Conservation (phyloP, 495 filamentous ascomycete genomes). For the Mytilinidion resinicola region DNA sequence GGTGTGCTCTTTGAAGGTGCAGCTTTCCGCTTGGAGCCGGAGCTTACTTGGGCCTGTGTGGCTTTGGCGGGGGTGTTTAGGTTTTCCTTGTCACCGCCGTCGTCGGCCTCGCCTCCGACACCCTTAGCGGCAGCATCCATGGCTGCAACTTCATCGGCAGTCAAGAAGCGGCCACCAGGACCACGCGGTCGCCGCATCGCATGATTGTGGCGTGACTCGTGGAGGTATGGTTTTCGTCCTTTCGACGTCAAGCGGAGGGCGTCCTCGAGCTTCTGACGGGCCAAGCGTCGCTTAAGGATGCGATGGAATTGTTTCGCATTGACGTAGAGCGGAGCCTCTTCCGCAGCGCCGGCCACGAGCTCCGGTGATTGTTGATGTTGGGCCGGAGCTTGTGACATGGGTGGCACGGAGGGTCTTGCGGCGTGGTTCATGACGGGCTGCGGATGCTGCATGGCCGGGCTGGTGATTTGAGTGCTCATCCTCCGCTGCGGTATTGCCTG, state of each 20-base stretch:
- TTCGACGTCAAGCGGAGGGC: conserved; percentile 85
- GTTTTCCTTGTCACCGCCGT: conserved; percentile 33
- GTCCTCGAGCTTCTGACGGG: conserved; percentile 89
- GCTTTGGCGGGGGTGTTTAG: conserved; percentile 23
- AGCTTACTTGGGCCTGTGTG: conserved; percentile 39
- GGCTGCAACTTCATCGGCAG: conserved; percentile 91
- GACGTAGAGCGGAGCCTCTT: conserved; percentile 94
- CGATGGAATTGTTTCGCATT: conserved; percentile 99
- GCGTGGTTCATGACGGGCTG: conserved; percentile 54
- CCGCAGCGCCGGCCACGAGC: conserved; percentile 59
- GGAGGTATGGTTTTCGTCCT: conserved; percentile 92
- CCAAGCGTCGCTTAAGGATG: conserved; percentile 88
- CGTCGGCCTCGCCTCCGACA: conserved; percentile 36
- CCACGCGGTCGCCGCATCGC: conserved; percentile 94
- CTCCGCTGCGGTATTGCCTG: conserved; percentile 43
- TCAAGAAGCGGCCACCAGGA: conserved; percentile 94
- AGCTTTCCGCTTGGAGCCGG: conserved; percentile 37
- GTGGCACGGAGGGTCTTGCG: conserved; percentile 22
- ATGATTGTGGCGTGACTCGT: conserved; percentile 98
- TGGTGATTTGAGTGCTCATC: conserved; percentile 55
- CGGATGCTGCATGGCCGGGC: conserved; percentile 53
- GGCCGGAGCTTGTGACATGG: conserved; percentile 40
- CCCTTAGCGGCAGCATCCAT: conserved; percentile 56
- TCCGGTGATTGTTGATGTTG: conserved; percentile 78
- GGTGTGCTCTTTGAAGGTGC: conserved; percentile 36